A percentile compares a stretch with the other conserved stretches of the same genome.
These are phyloP conservation scores for Plasmodium yoelii DNA, from an alignment of 169 alveolate species.

Conservation along the genomic window DNA sequence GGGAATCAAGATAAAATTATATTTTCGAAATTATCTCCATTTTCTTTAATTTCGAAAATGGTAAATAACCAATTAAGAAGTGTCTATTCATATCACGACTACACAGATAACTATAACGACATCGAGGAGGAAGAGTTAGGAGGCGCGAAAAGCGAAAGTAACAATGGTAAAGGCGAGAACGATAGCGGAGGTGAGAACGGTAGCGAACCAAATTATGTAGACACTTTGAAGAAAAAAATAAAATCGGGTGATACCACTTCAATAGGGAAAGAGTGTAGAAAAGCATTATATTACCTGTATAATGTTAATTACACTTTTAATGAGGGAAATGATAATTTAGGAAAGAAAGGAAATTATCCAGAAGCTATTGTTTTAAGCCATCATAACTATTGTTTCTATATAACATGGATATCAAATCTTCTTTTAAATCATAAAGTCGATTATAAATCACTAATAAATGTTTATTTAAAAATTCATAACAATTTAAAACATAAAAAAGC, in stretches of 20 bases:
- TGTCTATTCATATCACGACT: conserved; percentile 57
- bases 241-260: conserved; percentile 2
- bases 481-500: conserved; percentile 35
- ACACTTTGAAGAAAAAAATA: background rate
- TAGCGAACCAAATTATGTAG: too few relatives aligned
- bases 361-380: conserved; percentile 46
- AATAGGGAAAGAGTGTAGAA: conserved; percentile 38
- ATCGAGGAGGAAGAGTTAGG: background rate
- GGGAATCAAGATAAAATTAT: conserved; percentile 40
- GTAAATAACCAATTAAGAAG: conserved; percentile 44
- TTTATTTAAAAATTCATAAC: conserved; percentile 45
- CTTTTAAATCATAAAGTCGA: conserved; percentile 65
- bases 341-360: background rate
- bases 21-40: conserved; percentile 68
- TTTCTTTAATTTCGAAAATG: conserved; percentile 17
- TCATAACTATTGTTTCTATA: conserved; percentile 62
- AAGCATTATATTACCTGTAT: conserved; percentile 54
- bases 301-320: conserved; percentile 44
- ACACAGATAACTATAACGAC: conserved; percentile 30
- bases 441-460: conserved; percentile 52
- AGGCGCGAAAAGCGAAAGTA: too few relatives aligned
- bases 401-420: conserved; percentile 58
- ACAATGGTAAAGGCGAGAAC: too few relatives aligned
- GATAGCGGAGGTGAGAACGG: too few relatives aligned
- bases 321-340: background rate